Evolutionary conservation across 495 filamentous ascomycete species (phyloP), one percentile per base, ranked within the genome.

Genomic region (Aspergillus cristatus): DNA sequence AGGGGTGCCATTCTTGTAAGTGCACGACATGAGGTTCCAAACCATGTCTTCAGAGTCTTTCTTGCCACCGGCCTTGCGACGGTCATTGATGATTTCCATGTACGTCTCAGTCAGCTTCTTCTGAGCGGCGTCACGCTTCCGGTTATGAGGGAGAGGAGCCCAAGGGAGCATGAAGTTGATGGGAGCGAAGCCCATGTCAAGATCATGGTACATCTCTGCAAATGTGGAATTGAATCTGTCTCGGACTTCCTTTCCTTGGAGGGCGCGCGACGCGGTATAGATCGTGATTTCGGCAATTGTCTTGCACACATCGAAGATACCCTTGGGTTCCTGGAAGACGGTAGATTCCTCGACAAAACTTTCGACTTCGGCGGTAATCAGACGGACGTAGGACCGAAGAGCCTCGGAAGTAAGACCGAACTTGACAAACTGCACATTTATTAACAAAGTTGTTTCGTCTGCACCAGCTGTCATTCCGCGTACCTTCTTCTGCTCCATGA

Each of bases 401-500:
- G 76, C 72, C 15, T 78, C 71, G 5, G 70, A 63, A 3, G 76
- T 79, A 28, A 81, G 69, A 26, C 77, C 75, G 35, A 72, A 80
- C 55, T 80, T 81, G 46, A 81, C 71, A 43, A 80, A 79, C 74
- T 78, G 51, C n/a, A 15, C 6, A n/a, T 3, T 1, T 11, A 32
- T 52, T 15, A 54, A 49, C 34, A 14, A 4, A 7, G 11, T 12
- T 13, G 18, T 16, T 16, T 18, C 4, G 20, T 24, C 8, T 8
- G 13, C 18, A 24, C 14, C 5, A 34, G 15, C 13, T 22, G 10
- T 4, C 16, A 10, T 7, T 13, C 8, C 20, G 28, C 40, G 39
- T 45, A 74, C 75, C 65, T 78, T 80, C 57, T 81, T 81, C 58
- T 81, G 77, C 51, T 81, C 76, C 76, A 81, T 79, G 32, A 81